Evolutionary conservation across 345 rosid species (phyloP).

Genomic region (Eucalyptus pauciflora): DNA sequence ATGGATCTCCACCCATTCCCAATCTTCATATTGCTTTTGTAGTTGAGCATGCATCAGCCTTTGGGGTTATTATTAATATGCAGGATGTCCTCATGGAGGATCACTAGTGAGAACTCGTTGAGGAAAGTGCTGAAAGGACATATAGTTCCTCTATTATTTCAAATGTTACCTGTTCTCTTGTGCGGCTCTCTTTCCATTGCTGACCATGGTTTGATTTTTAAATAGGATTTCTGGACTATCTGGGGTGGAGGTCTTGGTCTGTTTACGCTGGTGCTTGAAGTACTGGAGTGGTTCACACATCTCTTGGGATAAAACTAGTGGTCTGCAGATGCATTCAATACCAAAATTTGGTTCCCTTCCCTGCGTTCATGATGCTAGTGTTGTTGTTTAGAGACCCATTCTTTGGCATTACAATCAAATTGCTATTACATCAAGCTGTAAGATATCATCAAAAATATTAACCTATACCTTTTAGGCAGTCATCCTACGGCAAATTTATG

Average conservation of each 20-base stretch:
- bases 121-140: not conserved
- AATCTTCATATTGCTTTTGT: not conserved
- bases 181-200: not conserved
- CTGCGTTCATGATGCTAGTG: too few species aligned
- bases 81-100: not conserved
- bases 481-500: too few species aligned
- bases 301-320: constrained; percentile 70
- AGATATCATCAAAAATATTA: too few species aligned
- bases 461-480: too few species aligned
- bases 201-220: not conserved
- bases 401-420: too few species aligned
- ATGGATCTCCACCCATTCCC: not conserved
- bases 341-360: constrained; percentile 31
- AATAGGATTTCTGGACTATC: constrained; percentile 45
- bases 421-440: too few species aligned
- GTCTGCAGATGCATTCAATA: constrained; percentile 30
- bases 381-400: too few species aligned
- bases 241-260: constrained; percentile 50
- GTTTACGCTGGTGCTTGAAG: constrained; percentile 62
- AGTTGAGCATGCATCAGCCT: not conserved
- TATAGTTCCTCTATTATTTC: not conserved
- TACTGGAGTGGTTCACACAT: constrained; percentile 52
- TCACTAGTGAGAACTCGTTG: not conserved
- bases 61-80: not conserved
- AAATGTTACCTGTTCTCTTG: not conserved